Evolutionary conservation across 352 stramenopile genomes (phyloP).

Genomic region (Peronospora destructor): DNA sequence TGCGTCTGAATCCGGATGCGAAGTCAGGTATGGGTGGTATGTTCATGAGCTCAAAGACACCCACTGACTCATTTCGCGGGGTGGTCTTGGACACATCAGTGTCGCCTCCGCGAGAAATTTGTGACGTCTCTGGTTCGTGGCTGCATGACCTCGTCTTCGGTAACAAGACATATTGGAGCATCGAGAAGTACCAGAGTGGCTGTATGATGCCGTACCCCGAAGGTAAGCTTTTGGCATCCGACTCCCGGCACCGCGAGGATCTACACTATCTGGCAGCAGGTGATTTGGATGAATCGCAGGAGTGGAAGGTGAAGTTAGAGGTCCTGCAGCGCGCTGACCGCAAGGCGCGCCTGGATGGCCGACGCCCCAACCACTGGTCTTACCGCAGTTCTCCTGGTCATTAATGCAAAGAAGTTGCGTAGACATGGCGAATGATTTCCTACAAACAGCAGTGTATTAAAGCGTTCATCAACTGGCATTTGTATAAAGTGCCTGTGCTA

Average conservation of each 20-base stretch:
- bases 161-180: constrained; percentile 66
- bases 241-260: constrained; percentile 71
- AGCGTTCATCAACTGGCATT: constrained; percentile 2
- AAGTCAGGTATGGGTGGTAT: constrained; percentile 84
- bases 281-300: constrained; percentile 73
- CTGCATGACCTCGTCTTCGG: constrained; percentile 67
- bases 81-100: constrained; percentile 60
- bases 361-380: constrained; percentile 72
- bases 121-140: constrained; percentile 71
- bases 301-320: constrained; percentile 81
- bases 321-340: constrained; percentile 74
- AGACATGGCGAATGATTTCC: constrained; percentile 12
- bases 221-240: constrained; percentile 56
- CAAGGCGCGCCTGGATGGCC: constrained; percentile 65
- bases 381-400: constrained; percentile 37
- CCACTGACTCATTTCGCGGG: constrained; percentile 65
- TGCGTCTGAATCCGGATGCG: constrained; percentile 78
- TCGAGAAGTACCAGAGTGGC: constrained; percentile 51
- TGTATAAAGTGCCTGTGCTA: too few relatives aligned
- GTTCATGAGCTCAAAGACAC: constrained; percentile 72
- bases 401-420: constrained; percentile 18
- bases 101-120: constrained; percentile 45
- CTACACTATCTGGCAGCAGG: constrained; percentile 54
- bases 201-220: constrained; percentile 52
- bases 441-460: constrained; percentile 9